Percentiles rank a stretch among this genome's conserved stretches.
phyloP scores from a whole-genome alignment of 306 rosid genomes.

The Notholithocarpus densiflorus region DNA sequence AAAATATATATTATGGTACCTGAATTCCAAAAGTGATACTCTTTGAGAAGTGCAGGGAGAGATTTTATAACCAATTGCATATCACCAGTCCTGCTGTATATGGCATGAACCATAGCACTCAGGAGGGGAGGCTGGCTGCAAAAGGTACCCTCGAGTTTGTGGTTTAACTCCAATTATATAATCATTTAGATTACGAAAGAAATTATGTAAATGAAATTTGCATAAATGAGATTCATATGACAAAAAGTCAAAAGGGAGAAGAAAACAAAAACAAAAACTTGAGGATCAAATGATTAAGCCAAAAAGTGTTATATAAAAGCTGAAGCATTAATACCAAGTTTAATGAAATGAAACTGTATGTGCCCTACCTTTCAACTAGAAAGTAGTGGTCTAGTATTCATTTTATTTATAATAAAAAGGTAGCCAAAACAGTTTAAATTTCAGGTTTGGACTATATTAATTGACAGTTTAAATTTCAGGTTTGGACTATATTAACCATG shows the following conservation, averaged over 20 bases:
- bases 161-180: conserved; percentile 5
- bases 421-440: not conserved
- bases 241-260: not conserved
- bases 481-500: fast-evolving
- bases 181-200: not conserved
- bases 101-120: conserved; percentile 80
- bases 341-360: not conserved
- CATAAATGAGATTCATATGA: not conserved
- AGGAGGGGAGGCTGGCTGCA: conserved; percentile 96
- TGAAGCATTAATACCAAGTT: too few species aligned
- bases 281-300: not conserved
- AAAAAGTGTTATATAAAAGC: not conserved
- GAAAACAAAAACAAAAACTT: not conserved
- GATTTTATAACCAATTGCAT: conserved; percentile 53
- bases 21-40: conserved; percentile 85
- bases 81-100: conserved; percentile 60
- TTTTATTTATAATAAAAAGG: not conserved
- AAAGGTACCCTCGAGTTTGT: conserved; percentile 20
- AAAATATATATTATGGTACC: conserved; percentile 39
- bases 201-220: not conserved
- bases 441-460: not conserved
- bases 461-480: too few species aligned
- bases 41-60: conserved; percentile 81
- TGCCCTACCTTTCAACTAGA: not conserved
- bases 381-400: too few species aligned